A percentile compares a stretch with the other conserved stretches of the same genome.
These are phyloP conservation scores for Talaromyces sp. DNA, from an alignment of 2,329 filamentous ascomycete genomes.

Conservation along the genomic window DNA sequence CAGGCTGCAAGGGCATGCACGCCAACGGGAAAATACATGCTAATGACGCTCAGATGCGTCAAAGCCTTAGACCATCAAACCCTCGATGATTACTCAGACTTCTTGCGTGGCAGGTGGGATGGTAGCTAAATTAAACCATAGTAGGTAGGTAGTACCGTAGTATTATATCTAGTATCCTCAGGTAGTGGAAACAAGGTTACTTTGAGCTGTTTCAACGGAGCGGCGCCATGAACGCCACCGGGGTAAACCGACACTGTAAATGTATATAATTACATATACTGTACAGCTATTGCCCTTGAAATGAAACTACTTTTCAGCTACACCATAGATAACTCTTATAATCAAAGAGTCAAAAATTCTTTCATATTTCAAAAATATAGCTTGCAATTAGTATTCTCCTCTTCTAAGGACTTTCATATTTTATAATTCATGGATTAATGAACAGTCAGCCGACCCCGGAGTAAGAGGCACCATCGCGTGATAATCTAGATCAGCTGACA, in stretches of 20 bases:
- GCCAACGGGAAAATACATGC: not conserved
- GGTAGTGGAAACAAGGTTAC: slow-evolving; percentile 3
- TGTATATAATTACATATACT: not conserved
- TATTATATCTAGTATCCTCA: not conserved
- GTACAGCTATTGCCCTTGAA: not conserved
- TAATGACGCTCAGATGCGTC: not conserved
- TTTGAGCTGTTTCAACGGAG: slow-evolving; percentile 20
- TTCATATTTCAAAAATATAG: not conserved
- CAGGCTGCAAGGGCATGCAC: not conserved
- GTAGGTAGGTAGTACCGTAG: too few species aligned
- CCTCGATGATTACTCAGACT: not conserved
- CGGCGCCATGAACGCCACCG: not conserved
- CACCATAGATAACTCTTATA: not conserved
- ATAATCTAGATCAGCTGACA: not conserved
- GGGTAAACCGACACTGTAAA: not conserved
- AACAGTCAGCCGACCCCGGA: not conserved
- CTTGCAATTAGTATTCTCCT: not conserved
- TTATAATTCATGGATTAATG: not conserved
- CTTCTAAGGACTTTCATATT: not conserved
- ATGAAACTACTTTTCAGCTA: not conserved
- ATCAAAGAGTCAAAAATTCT: not conserved
- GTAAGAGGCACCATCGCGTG: not conserved
- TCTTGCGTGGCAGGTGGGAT: not conserved
- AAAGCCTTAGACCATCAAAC: not conserved
- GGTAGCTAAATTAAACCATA: not conserved